Percentiles rank a stretch among this genome's conserved stretches.
These are phyloP conservation scores for Wallacemonas sp. DNA, from an alignment of 208 protist species.

Conservation along the genomic window DNA sequence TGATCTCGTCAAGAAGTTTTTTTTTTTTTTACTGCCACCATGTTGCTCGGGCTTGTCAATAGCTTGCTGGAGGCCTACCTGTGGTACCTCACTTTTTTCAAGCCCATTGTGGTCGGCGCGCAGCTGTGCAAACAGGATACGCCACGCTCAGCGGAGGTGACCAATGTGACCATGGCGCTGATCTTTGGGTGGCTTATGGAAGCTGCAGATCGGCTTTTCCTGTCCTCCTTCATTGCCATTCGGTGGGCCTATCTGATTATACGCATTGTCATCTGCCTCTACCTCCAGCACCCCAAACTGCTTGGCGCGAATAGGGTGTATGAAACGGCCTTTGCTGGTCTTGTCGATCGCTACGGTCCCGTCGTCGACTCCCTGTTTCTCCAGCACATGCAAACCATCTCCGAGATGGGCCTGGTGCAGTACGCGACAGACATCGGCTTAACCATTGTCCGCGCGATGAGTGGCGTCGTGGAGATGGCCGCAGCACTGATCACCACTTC, in stretches of 20 bases:
- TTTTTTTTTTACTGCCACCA: too few relatives aligned
- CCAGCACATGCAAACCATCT: conserved; percentile 53
- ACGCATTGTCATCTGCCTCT: conserved; percentile 62
- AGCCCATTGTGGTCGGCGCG: conserved; percentile 60
- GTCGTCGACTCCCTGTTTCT: conserved; percentile 47
- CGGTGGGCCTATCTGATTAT: conserved; percentile 44
- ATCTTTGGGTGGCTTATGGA: conserved; percentile 71
- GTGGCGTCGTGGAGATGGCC: conserved; percentile 34
- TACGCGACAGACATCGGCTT: conserved; percentile 33
- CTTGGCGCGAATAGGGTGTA: conserved; percentile 57
- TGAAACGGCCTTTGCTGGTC: conserved; percentile 37
- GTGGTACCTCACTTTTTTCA: conserved; percentile 64
- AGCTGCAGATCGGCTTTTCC: conserved; percentile 48
- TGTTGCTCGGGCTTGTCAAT: conserved; percentile 3
- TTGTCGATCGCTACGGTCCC: conserved; percentile 55
- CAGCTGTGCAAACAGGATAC: conserved; percentile 44
- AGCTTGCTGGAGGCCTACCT: conserved; percentile 34
- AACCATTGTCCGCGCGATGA: conserved; percentile 24
- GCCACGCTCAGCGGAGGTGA: conserved; percentile 49
- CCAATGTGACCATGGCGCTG: conserved; percentile 70
- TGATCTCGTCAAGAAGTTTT: too few relatives aligned
- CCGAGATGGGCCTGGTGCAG: conserved; percentile 45
- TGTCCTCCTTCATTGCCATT: conserved; percentile 65
- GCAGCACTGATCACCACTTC: conserved; percentile 38
- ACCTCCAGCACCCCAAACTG: conserved; percentile 63